These are phyloP conservation scores for Aspergillus panamensis DNA, from an alignment of 495 filamentous ascomycete genomes.

Conservation along the genomic window DNA sequence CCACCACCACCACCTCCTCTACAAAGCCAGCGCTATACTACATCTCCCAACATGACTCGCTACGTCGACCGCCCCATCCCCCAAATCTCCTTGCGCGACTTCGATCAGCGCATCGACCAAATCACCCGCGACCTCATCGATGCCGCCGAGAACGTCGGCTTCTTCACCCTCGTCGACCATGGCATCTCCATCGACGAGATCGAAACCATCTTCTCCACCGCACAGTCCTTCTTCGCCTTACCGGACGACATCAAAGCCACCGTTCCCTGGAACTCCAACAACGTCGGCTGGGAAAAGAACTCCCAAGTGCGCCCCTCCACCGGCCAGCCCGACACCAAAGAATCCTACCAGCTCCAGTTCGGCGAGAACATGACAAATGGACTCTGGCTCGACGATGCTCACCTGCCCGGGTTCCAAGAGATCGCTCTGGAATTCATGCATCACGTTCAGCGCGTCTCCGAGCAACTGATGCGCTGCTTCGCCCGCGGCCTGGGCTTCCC, in stretches of 20 bases:
- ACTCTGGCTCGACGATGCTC: slow-evolving; percentile 49
- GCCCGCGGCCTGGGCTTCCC: slow-evolving; percentile 55
- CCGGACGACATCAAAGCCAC: slow-evolving; percentile 49
- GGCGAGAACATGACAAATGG: slow-evolving; percentile 45
- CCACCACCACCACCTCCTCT: neutral
- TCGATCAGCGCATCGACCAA: slow-evolving; percentile 48
- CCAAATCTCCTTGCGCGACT: slow-evolving; percentile 56
- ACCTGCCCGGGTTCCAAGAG: slow-evolving; percentile 48
- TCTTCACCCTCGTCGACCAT: slow-evolving; percentile 59
- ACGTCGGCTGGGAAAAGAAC: slow-evolving; percentile 63
- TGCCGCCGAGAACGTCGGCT: slow-evolving; percentile 60
- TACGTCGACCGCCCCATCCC: slow-evolving; percentile 51
- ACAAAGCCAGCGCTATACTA: too few relatives aligned
- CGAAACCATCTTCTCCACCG: slow-evolving; percentile 49
- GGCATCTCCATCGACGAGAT: slow-evolving; percentile 49
- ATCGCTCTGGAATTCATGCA: slow-evolving; percentile 51
- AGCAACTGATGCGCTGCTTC: slow-evolving; percentile 57
- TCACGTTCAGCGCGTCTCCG: slow-evolving; percentile 48
- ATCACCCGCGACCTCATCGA: slow-evolving; percentile 52
- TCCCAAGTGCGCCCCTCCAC: slow-evolving; percentile 61
- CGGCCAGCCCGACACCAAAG: slow-evolving; percentile 58
- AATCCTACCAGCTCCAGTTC: slow-evolving; percentile 61
- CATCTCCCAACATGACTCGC: slow-evolving; percentile 35
- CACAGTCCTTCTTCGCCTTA: slow-evolving; percentile 55
- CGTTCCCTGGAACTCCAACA: slow-evolving; percentile 52